Evolutionary conservation across 306 rosid species (phyloP), one percentile per base, ranked within the genome.

Genomic region (Quercus engelmannii): DNA sequence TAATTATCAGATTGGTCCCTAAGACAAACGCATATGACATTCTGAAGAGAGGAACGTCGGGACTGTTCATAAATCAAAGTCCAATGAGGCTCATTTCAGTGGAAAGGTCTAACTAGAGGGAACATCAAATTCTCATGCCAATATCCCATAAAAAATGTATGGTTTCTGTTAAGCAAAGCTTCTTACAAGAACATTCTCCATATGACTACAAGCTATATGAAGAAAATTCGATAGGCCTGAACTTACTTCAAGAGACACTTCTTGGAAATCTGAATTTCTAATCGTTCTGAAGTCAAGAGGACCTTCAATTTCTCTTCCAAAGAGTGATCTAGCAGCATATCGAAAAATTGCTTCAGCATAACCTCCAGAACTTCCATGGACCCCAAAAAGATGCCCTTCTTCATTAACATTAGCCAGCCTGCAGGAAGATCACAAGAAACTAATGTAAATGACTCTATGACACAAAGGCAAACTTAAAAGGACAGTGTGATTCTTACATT

Each of bases 321-420:
- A 92, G 30, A 95, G 86, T 70, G 79, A 64, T 88, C 91, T 90
- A 15, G 96, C 95, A 69, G 94, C 97, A 83, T 89, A 81, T 76
- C 88, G 86, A 74, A 92, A 95, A 58, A 95, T 82, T 62, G 94
- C 91, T 91, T 91, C 96, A 4, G 93, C 98, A 85, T 95, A 95
- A 77, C 98, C 98, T 59, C 99, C 97, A 68, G 96, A 92, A 87
- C 97, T 88, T 85, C 99, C 99, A 23, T 8, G 73, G 67, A 92
- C 99, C 73, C 99, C 98, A 74, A 89, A 89, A 25, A 92, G 92
- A 80, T 81, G 35, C 59, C 92, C 98, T 65, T 89, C 97, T 69
- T 87, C 93, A 61, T 84, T 85, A 77, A 90, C 81, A 84, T 92
- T 91, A 62, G 97, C 85, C 83, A 95, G 71, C 85, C 98, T 95